A percentile compares a stretch with the other conserved stretches of the same genome.
These are phyloP conservation scores for Salvia splendens DNA, from an alignment of 257 asterid species.

Conservation along the genomic window DNA sequence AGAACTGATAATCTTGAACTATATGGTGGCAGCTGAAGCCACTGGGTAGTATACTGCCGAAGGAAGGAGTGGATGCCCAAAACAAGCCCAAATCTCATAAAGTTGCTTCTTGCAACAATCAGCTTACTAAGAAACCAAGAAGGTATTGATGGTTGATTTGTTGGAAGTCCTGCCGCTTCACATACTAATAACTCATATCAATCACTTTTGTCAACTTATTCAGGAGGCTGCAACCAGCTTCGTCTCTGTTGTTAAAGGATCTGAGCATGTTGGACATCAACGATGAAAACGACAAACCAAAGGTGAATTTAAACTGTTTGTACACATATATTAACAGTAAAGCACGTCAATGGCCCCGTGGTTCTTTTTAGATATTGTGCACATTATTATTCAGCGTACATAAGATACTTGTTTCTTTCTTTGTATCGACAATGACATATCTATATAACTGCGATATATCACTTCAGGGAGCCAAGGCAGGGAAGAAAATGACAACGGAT, in stretches of 20 bases:
- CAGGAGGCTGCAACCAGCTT: constrained; percentile 85
- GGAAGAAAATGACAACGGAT: constrained; percentile 45
- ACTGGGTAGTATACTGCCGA: constrained; percentile 32
- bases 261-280: constrained; percentile 53
- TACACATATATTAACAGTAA: background rate
- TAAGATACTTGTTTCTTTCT: background rate
- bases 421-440: background rate
- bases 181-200: constrained; percentile 12
- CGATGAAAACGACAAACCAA: constrained; percentile 66
- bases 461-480: constrained; percentile 66
- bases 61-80: constrained; percentile 37
- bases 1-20: constrained; percentile 22
- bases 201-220: constrained; percentile 22
- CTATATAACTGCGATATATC: constrained; percentile 12
- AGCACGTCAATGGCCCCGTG: background rate
- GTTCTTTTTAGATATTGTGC: background rate
- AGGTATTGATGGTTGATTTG: constrained; percentile 44
- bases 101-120: constrained; percentile 36
- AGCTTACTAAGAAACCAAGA: constrained; percentile 52
- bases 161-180: constrained; percentile 8
- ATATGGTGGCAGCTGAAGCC: constrained; percentile 42
- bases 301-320: constrained; percentile 47
- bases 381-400: background rate
- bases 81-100: constrained; percentile 29
- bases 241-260: constrained; percentile 68